Percentiles rank a stretch among this genome's conserved stretches.
Conservation (phyloP, 768 basidiomycete species). For the Kwoniella sp. region DNA sequence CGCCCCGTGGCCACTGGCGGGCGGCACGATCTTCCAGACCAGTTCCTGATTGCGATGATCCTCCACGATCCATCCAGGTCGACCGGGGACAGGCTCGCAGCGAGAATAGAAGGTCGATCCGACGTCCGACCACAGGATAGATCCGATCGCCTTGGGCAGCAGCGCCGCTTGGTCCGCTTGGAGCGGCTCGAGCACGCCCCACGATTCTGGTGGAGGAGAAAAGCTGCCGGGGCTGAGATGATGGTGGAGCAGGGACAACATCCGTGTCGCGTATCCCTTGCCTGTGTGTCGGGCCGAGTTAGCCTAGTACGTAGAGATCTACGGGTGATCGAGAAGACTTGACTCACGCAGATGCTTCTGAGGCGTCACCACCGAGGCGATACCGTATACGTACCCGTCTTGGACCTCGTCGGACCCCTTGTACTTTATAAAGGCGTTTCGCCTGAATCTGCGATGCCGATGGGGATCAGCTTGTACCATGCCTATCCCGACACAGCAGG, state of each 20-base stretch:
- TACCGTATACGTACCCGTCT: constrained; percentile 22
- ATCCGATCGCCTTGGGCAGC: constrained; percentile 18
- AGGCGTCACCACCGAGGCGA: constrained; percentile 36
- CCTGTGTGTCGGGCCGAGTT: constrained; percentile 11
- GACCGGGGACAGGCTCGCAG: constrained; percentile 11
- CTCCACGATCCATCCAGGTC: constrained; percentile 29
- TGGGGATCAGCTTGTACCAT: neutral
- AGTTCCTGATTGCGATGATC: constrained; percentile 17
- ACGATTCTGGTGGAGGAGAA: constrained; percentile 19
- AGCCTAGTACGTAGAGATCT: neutral
- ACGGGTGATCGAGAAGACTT: neutral
- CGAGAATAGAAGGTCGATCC: constrained; percentile 27
- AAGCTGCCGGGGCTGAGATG: constrained; percentile 15
- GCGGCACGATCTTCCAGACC: constrained; percentile 18
- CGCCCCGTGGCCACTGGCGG: neutral
- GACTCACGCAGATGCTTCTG: constrained; percentile 26
- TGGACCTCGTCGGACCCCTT: constrained; percentile 15
- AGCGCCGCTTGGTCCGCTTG: too few species aligned
- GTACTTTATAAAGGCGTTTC: constrained; percentile 17
- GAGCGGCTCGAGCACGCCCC: too few species aligned
- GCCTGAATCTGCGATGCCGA: constrained; percentile 14
- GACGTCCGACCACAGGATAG: constrained; percentile 35
- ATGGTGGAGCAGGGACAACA: constrained; percentile 30
- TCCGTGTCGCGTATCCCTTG: constrained; percentile 34
- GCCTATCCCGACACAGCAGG: neutral